Percentiles rank a stretch among this genome's conserved stretches.
These are phyloP conservation scores for Tylopilus sp. DNA, from an alignment of 1,284 basidiomycete species.

Conservation along the genomic window DNA sequence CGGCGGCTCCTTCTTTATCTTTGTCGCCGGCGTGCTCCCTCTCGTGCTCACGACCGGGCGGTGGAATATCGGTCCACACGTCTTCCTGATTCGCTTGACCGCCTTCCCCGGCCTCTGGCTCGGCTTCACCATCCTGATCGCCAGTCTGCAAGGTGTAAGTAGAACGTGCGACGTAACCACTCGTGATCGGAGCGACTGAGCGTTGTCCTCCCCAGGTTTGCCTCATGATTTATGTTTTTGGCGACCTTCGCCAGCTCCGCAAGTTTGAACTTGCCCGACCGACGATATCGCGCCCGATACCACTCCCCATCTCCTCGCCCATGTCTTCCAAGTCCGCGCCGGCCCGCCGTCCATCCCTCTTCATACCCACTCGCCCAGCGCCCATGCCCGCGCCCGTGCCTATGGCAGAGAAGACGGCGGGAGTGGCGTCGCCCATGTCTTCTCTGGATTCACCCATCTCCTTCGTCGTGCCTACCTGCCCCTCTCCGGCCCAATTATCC, in stretches of 20 bases:
- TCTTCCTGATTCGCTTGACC: constrained; percentile 55
- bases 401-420: constrained; percentile 10
- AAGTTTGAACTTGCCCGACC: constrained; percentile 72
- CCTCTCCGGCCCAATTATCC: constrained; percentile 11
- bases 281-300: constrained; percentile 50
- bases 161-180: not conserved
- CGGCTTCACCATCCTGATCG: constrained; percentile 58
- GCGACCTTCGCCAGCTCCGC: constrained; percentile 74
- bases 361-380: constrained; percentile 11
- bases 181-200: not conserved
- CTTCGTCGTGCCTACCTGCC: not conserved
- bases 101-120: constrained; percentile 68
- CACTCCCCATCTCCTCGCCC: constrained; percentile 20
- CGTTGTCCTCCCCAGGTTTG: constrained; percentile 36
- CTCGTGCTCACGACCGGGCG: constrained; percentile 26
- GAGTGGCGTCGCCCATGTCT: not conserved
- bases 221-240: constrained; percentile 73
- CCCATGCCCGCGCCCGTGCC: constrained; percentile 4
- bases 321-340: not conserved
- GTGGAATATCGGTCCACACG: constrained; percentile 48
- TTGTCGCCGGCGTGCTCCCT: constrained; percentile 36
- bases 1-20: constrained; percentile 46
- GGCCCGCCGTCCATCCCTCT: not conserved
- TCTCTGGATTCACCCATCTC: constrained; percentile 15
- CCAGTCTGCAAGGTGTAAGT: constrained; percentile 60